Conservation (phyloP, 768 basidiomycete species). For the Coprinopsis strossmayeri region DNA sequence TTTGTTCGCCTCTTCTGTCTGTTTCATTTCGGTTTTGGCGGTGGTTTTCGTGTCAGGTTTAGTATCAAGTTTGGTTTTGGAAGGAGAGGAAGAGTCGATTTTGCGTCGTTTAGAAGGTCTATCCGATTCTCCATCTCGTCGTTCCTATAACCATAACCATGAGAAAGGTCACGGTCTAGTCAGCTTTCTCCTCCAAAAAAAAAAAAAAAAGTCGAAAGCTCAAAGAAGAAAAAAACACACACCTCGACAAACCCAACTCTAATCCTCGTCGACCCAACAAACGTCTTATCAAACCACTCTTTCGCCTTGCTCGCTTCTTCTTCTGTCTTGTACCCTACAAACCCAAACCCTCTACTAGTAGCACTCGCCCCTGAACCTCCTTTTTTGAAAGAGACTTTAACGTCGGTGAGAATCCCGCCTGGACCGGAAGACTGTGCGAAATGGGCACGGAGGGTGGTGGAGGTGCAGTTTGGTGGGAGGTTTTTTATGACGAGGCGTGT, state of each 20-base stretch:
- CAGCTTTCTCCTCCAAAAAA: not conserved
- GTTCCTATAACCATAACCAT: not conserved
- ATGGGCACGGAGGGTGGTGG: slow-evolving; percentile 57
- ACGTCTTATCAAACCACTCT: slow-evolving; percentile 82
- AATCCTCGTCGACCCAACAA: slow-evolving; percentile 74
- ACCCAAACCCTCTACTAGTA: slow-evolving; percentile 82
- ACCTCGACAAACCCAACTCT: slow-evolving; percentile 76
- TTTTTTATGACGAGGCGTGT: slow-evolving; percentile 75
- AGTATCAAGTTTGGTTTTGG: too few species aligned
- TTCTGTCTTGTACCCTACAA: slow-evolving; percentile 83
- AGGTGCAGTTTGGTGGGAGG: slow-evolving; percentile 63
- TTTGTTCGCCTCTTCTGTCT: slow-evolving; percentile 11
- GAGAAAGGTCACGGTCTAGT: not conserved
- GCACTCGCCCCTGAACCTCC: too few species aligned
- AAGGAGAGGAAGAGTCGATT: too few species aligned
- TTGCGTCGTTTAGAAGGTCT: too few species aligned
- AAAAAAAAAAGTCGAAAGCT: slow-evolving; percentile 8
- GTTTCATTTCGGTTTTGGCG: too few species aligned
- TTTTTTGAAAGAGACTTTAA: slow-evolving; percentile 72
- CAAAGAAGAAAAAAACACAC: slow-evolving; percentile 19
- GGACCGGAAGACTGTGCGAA: slow-evolving; percentile 59
- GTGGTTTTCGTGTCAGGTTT: too few species aligned
- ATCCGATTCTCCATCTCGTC: slow-evolving; percentile 11
- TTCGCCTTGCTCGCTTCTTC: slow-evolving; percentile 68
- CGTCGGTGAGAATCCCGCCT: slow-evolving; percentile 74